phyloP scores from a whole-genome alignment of 441 rosid genomes.

The Macaranga tanarius region DNA sequence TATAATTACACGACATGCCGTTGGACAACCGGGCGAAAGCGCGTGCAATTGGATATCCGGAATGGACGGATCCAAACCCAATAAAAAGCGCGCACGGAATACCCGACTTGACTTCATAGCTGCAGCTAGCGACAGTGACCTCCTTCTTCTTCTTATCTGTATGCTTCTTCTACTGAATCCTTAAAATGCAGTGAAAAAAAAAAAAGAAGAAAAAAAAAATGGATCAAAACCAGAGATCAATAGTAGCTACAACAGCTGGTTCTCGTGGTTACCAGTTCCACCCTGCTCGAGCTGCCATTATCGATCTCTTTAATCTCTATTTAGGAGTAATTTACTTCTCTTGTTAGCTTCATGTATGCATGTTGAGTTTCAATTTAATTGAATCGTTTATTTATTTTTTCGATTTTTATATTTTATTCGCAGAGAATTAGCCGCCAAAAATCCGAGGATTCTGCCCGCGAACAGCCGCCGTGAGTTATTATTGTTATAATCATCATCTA shows the following conservation, averaged over 20 bases:
- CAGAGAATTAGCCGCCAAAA: conserved; percentile 76
- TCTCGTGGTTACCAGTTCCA: conserved; percentile 66
- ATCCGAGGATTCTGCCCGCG: conserved; percentile 65
- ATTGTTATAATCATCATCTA: conserved; percentile 21
- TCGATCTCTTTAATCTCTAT: conserved; percentile 77
- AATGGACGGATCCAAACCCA: too few species aligned
- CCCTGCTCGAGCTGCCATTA: conserved; percentile 62
- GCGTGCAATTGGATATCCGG: too few species aligned
- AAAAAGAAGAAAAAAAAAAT: neutral
- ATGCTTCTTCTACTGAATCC: neutral
- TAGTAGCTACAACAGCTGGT: conserved; percentile 41
- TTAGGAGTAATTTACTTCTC: conserved; percentile 52
- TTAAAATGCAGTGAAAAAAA: conserved; percentile 1
- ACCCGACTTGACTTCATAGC: too few species aligned
- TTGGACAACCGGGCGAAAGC: too few species aligned
- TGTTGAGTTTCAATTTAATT: neutral
- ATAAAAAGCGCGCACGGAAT: too few species aligned
- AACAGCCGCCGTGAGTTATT: conserved; percentile 59
- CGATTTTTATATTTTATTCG: conserved; percentile 7
- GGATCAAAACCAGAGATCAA: conserved; percentile 29
- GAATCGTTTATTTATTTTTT: neutral
- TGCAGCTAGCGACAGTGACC: neutral
- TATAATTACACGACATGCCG: too few species aligned
- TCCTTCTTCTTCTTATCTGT: neutral
- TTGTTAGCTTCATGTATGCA: neutral